phyloP scores from a whole-genome alignment of 108 stramenopile genomes.

The Schizochytrium sp. region DNA sequence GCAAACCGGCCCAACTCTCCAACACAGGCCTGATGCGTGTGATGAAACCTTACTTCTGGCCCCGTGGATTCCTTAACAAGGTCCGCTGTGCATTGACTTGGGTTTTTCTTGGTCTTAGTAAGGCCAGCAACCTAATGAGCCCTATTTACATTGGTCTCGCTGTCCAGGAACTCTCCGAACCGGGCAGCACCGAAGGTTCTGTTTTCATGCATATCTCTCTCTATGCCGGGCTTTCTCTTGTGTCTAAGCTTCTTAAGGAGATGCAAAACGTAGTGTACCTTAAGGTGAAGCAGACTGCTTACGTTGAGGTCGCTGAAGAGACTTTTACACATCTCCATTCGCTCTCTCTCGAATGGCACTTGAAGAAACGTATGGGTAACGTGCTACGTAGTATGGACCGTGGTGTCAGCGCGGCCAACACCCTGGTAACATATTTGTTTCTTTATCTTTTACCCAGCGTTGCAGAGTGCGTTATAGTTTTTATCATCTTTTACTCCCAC shows the following conservation, averaged over 20 bases:
- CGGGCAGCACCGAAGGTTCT: conserved; percentile 74
- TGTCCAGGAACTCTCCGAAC: conserved; percentile 84
- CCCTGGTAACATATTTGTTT: conserved; percentile 91
- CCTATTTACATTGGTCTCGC: conserved; percentile 90
- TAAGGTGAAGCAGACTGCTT: conserved; percentile 94
- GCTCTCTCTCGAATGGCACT: conserved; percentile 93
- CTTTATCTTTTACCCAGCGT: conserved; percentile 91
- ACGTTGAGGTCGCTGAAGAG: conserved; percentile 88
- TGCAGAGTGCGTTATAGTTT: conserved; percentile 87
- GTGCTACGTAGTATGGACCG: conserved; percentile 92
- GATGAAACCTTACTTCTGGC: conserved; percentile 94
- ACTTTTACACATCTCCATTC: conserved; percentile 90
- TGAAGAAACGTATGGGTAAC: conserved; percentile 92
- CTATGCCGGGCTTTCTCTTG: conserved; percentile 81
- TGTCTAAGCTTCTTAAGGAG: conserved; percentile 85
- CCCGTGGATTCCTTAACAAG: conserved; percentile 86
- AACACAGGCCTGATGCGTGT: conserved; percentile 58
- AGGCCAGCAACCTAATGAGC: conserved; percentile 83
- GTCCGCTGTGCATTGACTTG: conserved; percentile 88
- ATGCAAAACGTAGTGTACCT: conserved; percentile 90
- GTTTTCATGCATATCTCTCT: conserved; percentile 73
- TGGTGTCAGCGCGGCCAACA: conserved; percentile 87
- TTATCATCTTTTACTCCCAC: conserved; percentile 88
- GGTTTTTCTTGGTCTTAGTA: conserved; percentile 86
- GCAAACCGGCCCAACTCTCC: conserved; percentile 62